Conservation (phyloP, 208 protist species). For the Acanthamoeba divionensis region DNA sequence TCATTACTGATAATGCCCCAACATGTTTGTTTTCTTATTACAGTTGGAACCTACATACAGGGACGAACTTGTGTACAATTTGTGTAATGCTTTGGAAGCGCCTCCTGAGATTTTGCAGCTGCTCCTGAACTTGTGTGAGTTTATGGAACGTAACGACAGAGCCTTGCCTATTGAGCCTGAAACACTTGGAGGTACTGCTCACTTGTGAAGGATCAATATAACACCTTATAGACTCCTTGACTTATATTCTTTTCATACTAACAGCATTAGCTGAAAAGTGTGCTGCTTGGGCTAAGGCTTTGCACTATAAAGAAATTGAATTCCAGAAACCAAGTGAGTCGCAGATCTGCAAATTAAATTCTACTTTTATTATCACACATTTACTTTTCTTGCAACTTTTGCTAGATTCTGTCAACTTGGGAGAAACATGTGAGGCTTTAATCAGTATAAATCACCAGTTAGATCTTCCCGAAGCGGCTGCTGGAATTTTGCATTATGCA, state of each 20-base stretch:
- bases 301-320: conserved; percentile 83
- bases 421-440: conserved; percentile 76
- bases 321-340: conserved; percentile 59
- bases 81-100: conserved; percentile 61
- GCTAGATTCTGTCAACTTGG: not conserved
- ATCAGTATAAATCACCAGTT: conserved; percentile 98
- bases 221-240: not conserved
- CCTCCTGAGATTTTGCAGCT: conserved; percentile 75
- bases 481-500: conserved; percentile 94
- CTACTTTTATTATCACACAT: not conserved
- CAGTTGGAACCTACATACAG: not conserved
- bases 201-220: not conserved
- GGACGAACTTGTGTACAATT: conserved; percentile 56
- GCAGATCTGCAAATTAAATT: not conserved
- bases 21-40: no score
- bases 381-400: not conserved
- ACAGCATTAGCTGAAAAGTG: conserved; percentile 70
- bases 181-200: conserved; percentile 57
- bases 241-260: not conserved
- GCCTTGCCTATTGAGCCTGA: conserved; percentile 71
- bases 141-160: conserved; percentile 80
- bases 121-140: conserved; percentile 81
- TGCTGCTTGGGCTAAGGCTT: conserved; percentile 80
- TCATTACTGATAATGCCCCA: not conserved
- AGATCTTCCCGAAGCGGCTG: conserved; percentile 95